Conservation (phyloP, 2,329 filamentous ascomycete genomes). For the Nemania sp. region DNA sequence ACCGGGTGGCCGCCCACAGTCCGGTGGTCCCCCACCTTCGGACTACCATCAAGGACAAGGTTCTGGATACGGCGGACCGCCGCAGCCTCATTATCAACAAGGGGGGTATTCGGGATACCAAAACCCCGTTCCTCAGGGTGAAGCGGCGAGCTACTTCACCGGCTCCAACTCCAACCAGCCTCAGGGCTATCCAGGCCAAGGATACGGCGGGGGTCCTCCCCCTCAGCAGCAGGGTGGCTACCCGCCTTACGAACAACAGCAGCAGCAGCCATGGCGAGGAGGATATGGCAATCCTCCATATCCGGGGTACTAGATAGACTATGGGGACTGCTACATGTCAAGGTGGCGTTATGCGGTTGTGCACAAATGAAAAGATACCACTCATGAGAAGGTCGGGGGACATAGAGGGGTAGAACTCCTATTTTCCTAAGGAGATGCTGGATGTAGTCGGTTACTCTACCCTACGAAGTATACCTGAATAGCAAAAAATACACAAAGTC, state of each 20-base stretch:
- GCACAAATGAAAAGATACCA: slow-evolving; percentile 1
- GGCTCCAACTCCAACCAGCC: slow-evolving; percentile 7
- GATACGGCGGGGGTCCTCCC: slow-evolving; percentile 21
- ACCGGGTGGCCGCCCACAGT: slow-evolving; percentile 40
- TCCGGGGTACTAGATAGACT: slow-evolving; percentile 17
- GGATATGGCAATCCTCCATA: slow-evolving; percentile 25
- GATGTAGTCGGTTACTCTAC: not conserved
- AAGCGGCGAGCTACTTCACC: slow-evolving; percentile 25
- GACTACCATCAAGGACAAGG: slow-evolving; percentile 27
- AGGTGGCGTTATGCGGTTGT: slow-evolving; percentile 12
- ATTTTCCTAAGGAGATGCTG: not conserved
- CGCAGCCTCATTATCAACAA: slow-evolving; percentile 14
- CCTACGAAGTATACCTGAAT: not conserved
- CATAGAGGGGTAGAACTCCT: not conserved
- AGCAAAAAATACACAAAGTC: too few relatives aligned
- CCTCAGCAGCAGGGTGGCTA: slow-evolving; percentile 24
- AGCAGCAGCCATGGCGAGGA: slow-evolving; percentile 21
- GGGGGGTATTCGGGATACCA: slow-evolving; percentile 16
- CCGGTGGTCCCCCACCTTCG: slow-evolving; percentile 31
- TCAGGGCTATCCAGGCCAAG: not conserved
- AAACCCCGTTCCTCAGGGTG: slow-evolving; percentile 19
- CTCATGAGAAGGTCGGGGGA: not conserved
- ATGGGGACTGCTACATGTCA: too few relatives aligned
- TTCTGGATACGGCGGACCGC: slow-evolving; percentile 15
- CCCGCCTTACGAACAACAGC: slow-evolving; percentile 23